Base-by-base conservation (phyloP, 345 rosid genomes). In the Pugionium dolabratum region DNA sequence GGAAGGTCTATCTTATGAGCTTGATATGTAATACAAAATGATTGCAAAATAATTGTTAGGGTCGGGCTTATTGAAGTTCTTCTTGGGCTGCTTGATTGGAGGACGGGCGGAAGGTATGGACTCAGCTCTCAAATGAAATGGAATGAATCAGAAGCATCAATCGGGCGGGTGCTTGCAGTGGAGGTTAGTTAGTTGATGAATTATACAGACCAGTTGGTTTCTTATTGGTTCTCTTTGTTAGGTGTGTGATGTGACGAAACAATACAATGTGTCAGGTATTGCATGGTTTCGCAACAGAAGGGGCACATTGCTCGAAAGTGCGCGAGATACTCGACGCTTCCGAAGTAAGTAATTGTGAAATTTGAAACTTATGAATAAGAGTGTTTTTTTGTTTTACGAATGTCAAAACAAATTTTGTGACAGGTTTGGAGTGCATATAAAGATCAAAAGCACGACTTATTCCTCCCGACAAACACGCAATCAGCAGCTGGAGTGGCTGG, bases 81-180 rank as follows among this genome's bases (percentile, higher is more conserved):
- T 69, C 96, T 94, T 52, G 99, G 96, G 54, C 83, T 94, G 69
- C 97, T 94, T 79, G 99, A 94, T 74, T 90, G 99, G 99, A 86
- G 97, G 66, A 80, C 93, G 30, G 97, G 95, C 2, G 96, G 99
- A 50, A 85, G 89, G 64, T 83, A 82, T 71, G 97, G 97, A 34
- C 86, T 90, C 18, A 84, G 88, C 72, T 74, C 93, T 56, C 96
- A 90, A 57, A 85, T 94, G 99, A 94, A 90, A 79, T 94, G 97
- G 99, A 94, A 88, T 79, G 97, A 90, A 81, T 85, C 95, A 1
- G 99, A 94, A 81, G 99, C 96, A 76, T 85, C 99, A 42, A 94
- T 94, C 42, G 96, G 99, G 32, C 82, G 97, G 70, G 99, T 94
- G 64, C 93, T 94, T 31, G 99, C 97, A n/a, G 80, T 94, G 52